A percentile compares a stretch with the other conserved stretches of the same genome.
phyloP scores from a whole-genome alignment of 2,329 filamentous ascomycete species.

The Trichoderma aggressivum region DNA sequence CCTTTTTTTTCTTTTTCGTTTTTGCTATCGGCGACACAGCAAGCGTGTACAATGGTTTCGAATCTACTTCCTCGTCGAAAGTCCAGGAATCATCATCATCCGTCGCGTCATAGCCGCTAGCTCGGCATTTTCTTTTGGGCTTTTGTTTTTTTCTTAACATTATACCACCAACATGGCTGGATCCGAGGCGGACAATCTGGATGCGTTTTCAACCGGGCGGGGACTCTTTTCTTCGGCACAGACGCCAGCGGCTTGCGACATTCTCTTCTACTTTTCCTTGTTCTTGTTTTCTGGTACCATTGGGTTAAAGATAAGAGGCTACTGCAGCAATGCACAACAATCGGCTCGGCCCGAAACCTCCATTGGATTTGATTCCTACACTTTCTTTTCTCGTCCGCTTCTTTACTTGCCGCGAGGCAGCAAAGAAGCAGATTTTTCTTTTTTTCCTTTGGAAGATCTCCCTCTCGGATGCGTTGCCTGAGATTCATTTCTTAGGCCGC shows the following conservation, averaged over 20 bases:
- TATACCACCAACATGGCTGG: constrained; percentile 53
- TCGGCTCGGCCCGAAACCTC: constrained; percentile 47
- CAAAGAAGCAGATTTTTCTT: constrained; percentile 30
- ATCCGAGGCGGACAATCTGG: constrained; percentile 48
- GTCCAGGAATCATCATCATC: constrained; percentile 37
- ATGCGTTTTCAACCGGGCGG: constrained; percentile 54
- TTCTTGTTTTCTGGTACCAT: constrained; percentile 27
- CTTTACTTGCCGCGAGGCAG: constrained; percentile 29
- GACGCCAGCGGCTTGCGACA: constrained; percentile 45
- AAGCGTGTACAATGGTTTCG: constrained; percentile 35
- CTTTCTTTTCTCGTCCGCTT: constrained; percentile 28
- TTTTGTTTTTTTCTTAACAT: constrained; percentile 38
- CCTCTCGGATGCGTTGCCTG: constrained; percentile 19
- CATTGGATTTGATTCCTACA: constrained; percentile 40
- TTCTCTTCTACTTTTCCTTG: constrained; percentile 29
- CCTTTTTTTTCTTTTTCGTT: constrained; percentile 31
- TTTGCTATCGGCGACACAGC: constrained; percentile 43
- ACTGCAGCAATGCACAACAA: constrained; percentile 61
- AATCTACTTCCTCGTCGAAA: constrained; percentile 30
- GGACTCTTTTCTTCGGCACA: constrained; percentile 31
- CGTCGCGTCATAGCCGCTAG: constrained; percentile 44
- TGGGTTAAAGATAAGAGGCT: constrained; percentile 53
- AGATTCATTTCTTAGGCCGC: constrained; percentile 27
- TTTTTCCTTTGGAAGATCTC: constrained; percentile 23
- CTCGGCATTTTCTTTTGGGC: constrained; percentile 40